Conservation (phyloP, 495 filamentous ascomycete species). For the Antarctomyces pellizariae region DNA sequence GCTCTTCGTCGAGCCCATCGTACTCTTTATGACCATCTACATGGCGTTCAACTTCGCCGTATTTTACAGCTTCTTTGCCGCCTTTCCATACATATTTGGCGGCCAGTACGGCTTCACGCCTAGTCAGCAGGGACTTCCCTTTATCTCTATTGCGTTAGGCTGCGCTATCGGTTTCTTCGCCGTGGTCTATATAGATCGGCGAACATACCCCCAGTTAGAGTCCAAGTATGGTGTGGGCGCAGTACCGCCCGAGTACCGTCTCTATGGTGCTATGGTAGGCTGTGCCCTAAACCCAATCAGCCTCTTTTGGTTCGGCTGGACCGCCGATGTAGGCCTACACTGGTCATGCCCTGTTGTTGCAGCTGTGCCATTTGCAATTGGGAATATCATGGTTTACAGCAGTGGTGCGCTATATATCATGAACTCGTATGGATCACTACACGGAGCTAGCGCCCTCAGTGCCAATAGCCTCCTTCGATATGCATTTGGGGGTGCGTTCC, state of each 20-base stretch:
- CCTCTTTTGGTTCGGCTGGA: conserved; percentile 26
- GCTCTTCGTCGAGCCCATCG: conserved; percentile 24
- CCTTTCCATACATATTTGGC: conserved; percentile 17
- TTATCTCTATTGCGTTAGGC: conserved; percentile 15
- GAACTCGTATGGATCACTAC: conserved; percentile 32
- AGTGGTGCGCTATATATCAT: conserved; percentile 23
- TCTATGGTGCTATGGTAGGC: conserved; percentile 36
- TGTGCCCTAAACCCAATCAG: conserved; percentile 28
- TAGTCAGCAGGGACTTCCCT: conserved; percentile 14
- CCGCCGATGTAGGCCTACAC: conserved; percentile 15
- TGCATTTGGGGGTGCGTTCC: conserved; percentile 35
- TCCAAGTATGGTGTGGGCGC: conserved; percentile 7
- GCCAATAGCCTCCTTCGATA: conserved; percentile 41
- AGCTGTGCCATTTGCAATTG: conserved; percentile 41
- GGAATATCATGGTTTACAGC: conserved; percentile 36
- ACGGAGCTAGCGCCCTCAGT: conserved; percentile 31
- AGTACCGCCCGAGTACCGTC: conserved; percentile 26
- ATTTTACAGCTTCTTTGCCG: conserved; percentile 20
- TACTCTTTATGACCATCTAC: conserved; percentile 22
- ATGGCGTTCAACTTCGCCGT: conserved; percentile 25
- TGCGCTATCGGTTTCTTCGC: conserved; percentile 11
- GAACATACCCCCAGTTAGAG: conserved; percentile 9
- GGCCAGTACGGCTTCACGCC: conserved; percentile 11
- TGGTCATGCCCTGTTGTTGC: conserved; percentile 26
- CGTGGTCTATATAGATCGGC: conserved; percentile 11